Evolutionary conservation across 176 grass and related monocot genomes (phyloP), one percentile per base, ranked within the genome.

Genomic region (Ampelocalamus luodianensis): DNA sequence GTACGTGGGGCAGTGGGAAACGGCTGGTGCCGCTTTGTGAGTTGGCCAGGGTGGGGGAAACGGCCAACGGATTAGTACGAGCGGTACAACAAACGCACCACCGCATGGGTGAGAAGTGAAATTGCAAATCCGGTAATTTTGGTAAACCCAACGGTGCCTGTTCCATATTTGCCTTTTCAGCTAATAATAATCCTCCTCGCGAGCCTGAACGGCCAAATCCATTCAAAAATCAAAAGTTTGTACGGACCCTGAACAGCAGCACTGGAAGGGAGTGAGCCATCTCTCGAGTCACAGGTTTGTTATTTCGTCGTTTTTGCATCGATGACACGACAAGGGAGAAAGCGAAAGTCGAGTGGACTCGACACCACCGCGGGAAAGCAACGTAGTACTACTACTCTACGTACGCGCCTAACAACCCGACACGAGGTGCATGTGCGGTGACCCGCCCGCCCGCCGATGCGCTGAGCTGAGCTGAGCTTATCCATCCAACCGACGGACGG

Each of bases 1-100:
- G 87, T 37, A 61, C 69, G 76, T 80, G 87, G 69, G 76, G 38
- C 4, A 79, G 49, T 76, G 77, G 68, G 82, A 81, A 82, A 69
- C 85, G 62, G 61, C 85, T 44, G 45, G 18, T 68, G 77, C 65
- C 51, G 86, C n/a, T n/a, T 53, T 78, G 73, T 14, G 49, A 18
- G 24, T 46, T 13, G 7, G 45, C 34, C n/a, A 27, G 58, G 15
- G 6, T 1, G 3, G 34, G 26, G 18, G 59, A 66, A 87, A 76
- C 62, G 62, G 40, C 86, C 79, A 68, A 68, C 77, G 76, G 55
- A 50, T 6, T 44, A 13, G 15, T 15, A 43, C 5, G 4, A 15
- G 43, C 15, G 15, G 15, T 20, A 8, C 62, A 15, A 1, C 11
- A 62, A 29, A 29, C 29, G 29, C 29, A 29, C 29, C 29, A 29